phyloP scores from a whole-genome alignment of 2,329 filamentous ascomycete genomes.

The Cladosporium colombiae region DNA sequence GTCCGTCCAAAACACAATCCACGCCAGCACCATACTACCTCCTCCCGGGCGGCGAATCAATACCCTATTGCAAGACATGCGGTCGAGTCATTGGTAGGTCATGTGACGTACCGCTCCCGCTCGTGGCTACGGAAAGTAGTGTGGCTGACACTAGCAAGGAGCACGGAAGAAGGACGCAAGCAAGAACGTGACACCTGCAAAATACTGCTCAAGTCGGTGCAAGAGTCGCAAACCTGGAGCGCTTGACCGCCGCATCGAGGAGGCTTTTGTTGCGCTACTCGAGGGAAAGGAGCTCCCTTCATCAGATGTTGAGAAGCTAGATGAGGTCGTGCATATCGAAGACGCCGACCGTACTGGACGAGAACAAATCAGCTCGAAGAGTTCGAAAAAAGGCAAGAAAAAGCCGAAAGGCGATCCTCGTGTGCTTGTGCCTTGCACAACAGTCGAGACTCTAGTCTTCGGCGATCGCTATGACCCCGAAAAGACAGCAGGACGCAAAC shows the following conservation, averaged over 20 bases:
- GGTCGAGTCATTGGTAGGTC: conserved; percentile 52
- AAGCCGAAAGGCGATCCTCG: conserved; percentile 53
- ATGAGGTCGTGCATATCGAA: background rate
- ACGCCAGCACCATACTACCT: conserved; percentile 16
- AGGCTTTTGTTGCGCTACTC: conserved; percentile 47
- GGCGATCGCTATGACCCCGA: conserved; percentile 47
- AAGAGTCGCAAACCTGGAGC: conserved; percentile 53
- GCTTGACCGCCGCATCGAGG: conserved; percentile 55
- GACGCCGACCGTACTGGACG: conserved; percentile 1
- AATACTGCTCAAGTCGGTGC: conserved; percentile 61
- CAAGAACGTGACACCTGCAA: conserved; percentile 41
- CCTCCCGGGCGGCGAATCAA: conserved; percentile 8
- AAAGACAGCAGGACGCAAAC: conserved; percentile 48
- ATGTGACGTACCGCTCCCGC: background rate
- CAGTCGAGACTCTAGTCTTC: conserved; percentile 55
- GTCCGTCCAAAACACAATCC: conserved; percentile 1
- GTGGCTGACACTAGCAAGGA: conserved; percentile 25
- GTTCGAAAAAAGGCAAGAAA: background rate
- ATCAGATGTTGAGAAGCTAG: background rate
- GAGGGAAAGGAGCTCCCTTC: conserved; percentile 29
- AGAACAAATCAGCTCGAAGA: background rate
- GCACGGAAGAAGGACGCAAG: conserved; percentile 23
- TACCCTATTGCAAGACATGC: conserved; percentile 56
- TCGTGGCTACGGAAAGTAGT: background rate
- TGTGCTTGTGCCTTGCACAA: conserved; percentile 51